Conservation (phyloP, 352 stramenopile genomes). For the Aphanomyces stellatus region DNA sequence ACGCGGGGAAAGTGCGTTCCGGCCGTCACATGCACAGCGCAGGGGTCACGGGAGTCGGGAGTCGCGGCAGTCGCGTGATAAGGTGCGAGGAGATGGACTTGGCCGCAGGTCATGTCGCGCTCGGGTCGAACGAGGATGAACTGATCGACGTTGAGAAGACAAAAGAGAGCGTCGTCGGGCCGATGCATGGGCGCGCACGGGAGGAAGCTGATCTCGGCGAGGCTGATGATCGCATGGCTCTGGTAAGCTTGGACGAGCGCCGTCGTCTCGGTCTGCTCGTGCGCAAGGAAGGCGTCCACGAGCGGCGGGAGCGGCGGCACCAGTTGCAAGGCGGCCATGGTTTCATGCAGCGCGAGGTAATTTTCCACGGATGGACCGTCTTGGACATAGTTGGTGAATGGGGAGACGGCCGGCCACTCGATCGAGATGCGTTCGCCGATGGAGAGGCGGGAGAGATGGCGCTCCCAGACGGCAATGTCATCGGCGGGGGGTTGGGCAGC, state of each 20-base stretch:
- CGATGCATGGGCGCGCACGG: neutral
- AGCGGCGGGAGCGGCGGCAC: neutral
- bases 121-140: constrained; percentile 4
- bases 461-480: neutral
- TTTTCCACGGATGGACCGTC: neutral
- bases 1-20: neutral
- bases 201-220: neutral
- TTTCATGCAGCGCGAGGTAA: neutral
- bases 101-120: neutral
- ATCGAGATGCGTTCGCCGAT: neutral
- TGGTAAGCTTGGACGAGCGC: neutral
- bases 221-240: neutral
- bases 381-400: neutral
- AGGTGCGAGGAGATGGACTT: neutral
- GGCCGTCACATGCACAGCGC: neutral
- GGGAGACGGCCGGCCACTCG: neutral
- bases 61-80: neutral
- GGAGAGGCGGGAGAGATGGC: neutral
- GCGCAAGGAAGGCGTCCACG: neutral
- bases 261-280: neutral
- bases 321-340: neutral
- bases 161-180: neutral
- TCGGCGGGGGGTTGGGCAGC: neutral
- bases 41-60: neutral
- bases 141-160: neutral